phyloP scores from a whole-genome alignment of 331 rosid genomes.

The Malus hybrid region DNA sequence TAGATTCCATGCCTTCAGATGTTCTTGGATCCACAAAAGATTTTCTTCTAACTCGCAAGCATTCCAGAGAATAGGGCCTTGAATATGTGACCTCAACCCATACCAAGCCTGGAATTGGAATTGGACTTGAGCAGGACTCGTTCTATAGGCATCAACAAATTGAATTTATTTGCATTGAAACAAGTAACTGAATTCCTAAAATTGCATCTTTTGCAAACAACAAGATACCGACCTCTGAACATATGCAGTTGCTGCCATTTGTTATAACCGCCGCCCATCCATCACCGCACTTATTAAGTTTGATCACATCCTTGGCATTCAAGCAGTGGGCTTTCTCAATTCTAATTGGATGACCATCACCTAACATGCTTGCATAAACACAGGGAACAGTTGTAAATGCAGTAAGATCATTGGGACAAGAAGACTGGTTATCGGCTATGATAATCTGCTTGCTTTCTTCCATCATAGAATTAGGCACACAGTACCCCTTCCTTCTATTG shows the following conservation, averaged over 20 bases:
- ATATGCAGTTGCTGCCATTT: slow-evolving; percentile 31
- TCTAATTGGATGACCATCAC: slow-evolving; percentile 24
- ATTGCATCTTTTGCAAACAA: slow-evolving; percentile 4
- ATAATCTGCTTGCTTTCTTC: slow-evolving; percentile 38
- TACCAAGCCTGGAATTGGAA: slow-evolving; percentile 54
- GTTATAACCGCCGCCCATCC: slow-evolving; percentile 34
- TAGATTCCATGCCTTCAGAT: slow-evolving; percentile 28
- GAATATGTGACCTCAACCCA: slow-evolving; percentile 77
- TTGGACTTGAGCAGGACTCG: slow-evolving; percentile 66
- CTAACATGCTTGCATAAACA: slow-evolving; percentile 13
- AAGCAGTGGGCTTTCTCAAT: slow-evolving; percentile 47
- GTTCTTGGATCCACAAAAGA: slow-evolving; percentile 21
- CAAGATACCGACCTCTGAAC: slow-evolving; percentile 45
- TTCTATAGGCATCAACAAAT: slow-evolving; percentile 33
- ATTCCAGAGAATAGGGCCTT: slow-evolving; percentile 43
- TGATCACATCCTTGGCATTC: slow-evolving; percentile 52
- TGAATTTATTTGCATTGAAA: slow-evolving; percentile 10
- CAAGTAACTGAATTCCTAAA: slow-evolving; percentile 17
- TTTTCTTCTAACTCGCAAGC: slow-evolving; percentile 32
- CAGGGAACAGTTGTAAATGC: slow-evolving; percentile 45
- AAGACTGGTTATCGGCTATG: slow-evolving; percentile 23
- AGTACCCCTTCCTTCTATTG: slow-evolving; percentile 58
- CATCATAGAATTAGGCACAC: slow-evolving; percentile 50
- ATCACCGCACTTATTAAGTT: slow-evolving; percentile 53
- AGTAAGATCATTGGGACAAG: slow-evolving; percentile 47